These are phyloP conservation scores for Lasiosphaeris hirsuta DNA, from an alignment of 495 filamentous ascomycete genomes.

Conservation along the genomic window DNA sequence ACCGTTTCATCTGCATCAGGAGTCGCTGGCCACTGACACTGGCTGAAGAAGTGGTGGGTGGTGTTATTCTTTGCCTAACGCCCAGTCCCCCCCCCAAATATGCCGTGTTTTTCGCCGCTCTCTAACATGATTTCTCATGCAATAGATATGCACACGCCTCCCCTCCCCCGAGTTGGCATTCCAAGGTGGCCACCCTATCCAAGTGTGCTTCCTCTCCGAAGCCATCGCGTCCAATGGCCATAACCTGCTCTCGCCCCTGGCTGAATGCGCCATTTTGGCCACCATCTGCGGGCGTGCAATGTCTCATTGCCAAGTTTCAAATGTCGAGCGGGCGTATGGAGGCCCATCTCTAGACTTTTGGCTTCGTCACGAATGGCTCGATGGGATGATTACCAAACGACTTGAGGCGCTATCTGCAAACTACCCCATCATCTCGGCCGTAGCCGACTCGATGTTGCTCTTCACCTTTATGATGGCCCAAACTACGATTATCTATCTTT, in stretches of 20 bases:
- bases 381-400: slow-evolving; percentile 37
- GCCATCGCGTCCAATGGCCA: slow-evolving; percentile 37
- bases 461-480: slow-evolving; percentile 45
- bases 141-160: slow-evolving; percentile 42
- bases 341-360: slow-evolving; percentile 36
- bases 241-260: slow-evolving; percentile 38
- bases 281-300: slow-evolving; percentile 47
- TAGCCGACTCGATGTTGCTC: slow-evolving; percentile 46
- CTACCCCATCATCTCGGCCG: slow-evolving; percentile 32
- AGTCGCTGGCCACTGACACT: slow-evolving; percentile 47
- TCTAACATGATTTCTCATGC: too few species aligned
- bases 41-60: slow-evolving; percentile 48
- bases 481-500: slow-evolving; percentile 42
- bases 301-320: slow-evolving; percentile 41
- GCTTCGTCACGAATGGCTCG: slow-evolving; percentile 48
- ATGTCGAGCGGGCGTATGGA: slow-evolving; percentile 21
- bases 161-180: slow-evolving; percentile 50
- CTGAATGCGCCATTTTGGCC: slow-evolving; percentile 46
- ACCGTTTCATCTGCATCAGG: slow-evolving; percentile 49
- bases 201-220: slow-evolving; percentile 44
- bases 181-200: slow-evolving; percentile 44
- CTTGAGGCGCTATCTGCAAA: slow-evolving; percentile 34
- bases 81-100: not conserved
- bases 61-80: not conserved
- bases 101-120: too few species aligned